Conservation (phyloP, 2,329 filamentous ascomycete species). For the Myriangium duriaei region DNA sequence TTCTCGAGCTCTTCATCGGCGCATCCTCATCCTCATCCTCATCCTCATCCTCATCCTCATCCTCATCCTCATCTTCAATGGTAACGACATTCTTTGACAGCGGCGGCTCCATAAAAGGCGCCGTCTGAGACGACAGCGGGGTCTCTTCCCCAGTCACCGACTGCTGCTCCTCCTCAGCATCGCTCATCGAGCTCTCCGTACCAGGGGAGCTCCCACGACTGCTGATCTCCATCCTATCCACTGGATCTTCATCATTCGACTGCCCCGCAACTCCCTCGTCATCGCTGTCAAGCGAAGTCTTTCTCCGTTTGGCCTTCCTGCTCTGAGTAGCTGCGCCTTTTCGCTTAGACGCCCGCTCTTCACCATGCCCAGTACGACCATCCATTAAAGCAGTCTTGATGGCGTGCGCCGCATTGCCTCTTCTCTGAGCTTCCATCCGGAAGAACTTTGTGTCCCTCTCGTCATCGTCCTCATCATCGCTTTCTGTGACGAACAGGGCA, state of each 20-base stretch:
- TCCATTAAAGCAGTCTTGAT: conserved; percentile 38
- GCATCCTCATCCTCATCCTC: conserved; percentile 9
- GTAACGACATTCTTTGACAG: background rate
- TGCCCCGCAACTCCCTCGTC: conserved; percentile 11
- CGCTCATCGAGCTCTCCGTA: conserved; percentile 15
- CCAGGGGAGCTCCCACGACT: conserved; percentile 8
- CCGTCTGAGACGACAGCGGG: conserved; percentile 7
- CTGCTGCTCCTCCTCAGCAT: conserved; percentile 10
- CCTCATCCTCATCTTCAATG: background rate
- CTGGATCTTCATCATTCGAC: conserved; percentile 12
- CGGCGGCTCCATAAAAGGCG: background rate
- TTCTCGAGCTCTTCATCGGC: conserved; percentile 6
- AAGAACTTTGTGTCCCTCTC: conserved; percentile 68
- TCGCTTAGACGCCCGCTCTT: conserved; percentile 19
- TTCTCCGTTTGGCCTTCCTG: conserved; percentile 13
- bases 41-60: conserved; percentile 10
- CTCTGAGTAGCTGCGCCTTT: conserved; percentile 15
- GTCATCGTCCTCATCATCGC: conserved; percentile 79
- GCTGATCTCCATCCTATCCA: conserved; percentile 10
- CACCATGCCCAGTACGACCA: conserved; percentile 21
- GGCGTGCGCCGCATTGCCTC: conserved; percentile 42
- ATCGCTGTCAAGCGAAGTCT: conserved; percentile 6
- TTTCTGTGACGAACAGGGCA: conserved; percentile 64
- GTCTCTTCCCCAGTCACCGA: conserved; percentile 7
- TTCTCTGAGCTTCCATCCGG: conserved; percentile 55